These are phyloP conservation scores for Lineolata rhizophorae DNA, from an alignment of 495 filamentous ascomycete species.

Conservation along the genomic window DNA sequence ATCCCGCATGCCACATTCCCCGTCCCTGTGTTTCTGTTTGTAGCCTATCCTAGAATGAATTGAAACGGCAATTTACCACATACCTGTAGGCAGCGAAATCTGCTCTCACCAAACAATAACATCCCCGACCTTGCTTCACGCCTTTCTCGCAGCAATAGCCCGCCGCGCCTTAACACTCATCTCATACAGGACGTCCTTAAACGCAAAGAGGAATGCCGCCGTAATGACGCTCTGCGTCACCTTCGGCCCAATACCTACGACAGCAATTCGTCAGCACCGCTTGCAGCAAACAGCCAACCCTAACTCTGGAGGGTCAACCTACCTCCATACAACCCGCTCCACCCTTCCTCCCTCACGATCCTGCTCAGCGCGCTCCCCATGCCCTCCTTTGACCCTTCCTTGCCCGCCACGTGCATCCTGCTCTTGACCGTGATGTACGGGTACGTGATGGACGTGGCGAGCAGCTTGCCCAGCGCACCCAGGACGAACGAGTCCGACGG, in stretches of 20 bases:
- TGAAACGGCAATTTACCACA: no score
- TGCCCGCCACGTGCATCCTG: constrained; percentile 74
- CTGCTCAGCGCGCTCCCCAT: constrained; percentile 51
- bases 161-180: constrained; percentile 32
- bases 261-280: background rate
- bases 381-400: constrained; percentile 35
- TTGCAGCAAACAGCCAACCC: background rate
- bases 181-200: constrained; percentile 75
- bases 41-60: no score
- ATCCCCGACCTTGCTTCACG: no score
- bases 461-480: constrained; percentile 80
- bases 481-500: constrained; percentile 76
- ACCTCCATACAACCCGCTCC: constrained; percentile 81
- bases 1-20: no score
- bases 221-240: constrained; percentile 91
- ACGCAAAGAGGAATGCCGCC: constrained; percentile 89
- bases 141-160: constrained; percentile 20
- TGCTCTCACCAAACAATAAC: no score
- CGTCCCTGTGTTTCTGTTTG: no score
- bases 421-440: constrained; percentile 98
- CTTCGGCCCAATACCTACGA: constrained; percentile 72
- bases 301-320: constrained; percentile 14
- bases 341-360: constrained; percentile 76
- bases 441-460: constrained; percentile 86
- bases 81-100: no score